Conservation (phyloP, 768 basidiomycete genomes). For the Boletellus sp. region DNA sequence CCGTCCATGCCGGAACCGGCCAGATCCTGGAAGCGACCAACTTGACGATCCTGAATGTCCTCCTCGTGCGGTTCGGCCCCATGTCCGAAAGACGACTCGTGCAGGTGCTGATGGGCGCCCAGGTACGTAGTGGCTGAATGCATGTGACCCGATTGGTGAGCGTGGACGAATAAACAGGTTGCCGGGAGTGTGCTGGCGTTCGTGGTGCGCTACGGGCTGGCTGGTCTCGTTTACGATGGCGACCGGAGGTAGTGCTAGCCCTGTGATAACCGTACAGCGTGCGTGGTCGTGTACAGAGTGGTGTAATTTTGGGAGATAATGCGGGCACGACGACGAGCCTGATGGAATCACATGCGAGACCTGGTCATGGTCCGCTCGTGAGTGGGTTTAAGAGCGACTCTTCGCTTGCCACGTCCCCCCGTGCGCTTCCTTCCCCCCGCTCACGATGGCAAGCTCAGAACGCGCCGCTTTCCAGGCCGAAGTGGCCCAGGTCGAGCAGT, state of each 20-base stretch:
- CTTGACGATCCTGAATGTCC: conserved; percentile 85
- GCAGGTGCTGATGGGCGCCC: conserved; percentile 65
- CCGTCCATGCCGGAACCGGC: conserved; percentile 49
- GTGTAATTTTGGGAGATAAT: background rate
- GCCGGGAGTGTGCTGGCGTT: conserved; percentile 81
- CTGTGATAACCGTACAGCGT: too few species aligned
- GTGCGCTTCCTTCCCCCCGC: conserved; percentile 19
- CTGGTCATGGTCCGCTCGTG: background rate
- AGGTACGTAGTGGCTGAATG: conserved; percentile 42
- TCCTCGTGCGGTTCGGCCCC: conserved; percentile 76
- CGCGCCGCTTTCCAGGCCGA: conserved; percentile 71
- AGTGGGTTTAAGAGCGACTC: conserved; percentile 19
- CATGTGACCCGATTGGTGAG: background rate
- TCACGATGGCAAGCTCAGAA: conserved; percentile 56
- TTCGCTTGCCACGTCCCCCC: conserved; percentile 13
- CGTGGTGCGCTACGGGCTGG: conserved; percentile 83
- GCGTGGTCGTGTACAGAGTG: too few species aligned
- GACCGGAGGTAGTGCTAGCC: conserved; percentile 60
- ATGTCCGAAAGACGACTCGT: conserved; percentile 84
- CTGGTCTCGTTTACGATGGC: conserved; percentile 87
- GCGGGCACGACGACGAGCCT: conserved; percentile 1
- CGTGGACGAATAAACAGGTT: conserved; percentile 39
- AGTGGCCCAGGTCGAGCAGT: conserved; percentile 80
- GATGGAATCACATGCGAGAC: conserved; percentile 24
- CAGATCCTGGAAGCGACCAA: conserved; percentile 74